Conservation (phyloP, 352 stramenopile species). For the Phytophthora sojae region DNA sequence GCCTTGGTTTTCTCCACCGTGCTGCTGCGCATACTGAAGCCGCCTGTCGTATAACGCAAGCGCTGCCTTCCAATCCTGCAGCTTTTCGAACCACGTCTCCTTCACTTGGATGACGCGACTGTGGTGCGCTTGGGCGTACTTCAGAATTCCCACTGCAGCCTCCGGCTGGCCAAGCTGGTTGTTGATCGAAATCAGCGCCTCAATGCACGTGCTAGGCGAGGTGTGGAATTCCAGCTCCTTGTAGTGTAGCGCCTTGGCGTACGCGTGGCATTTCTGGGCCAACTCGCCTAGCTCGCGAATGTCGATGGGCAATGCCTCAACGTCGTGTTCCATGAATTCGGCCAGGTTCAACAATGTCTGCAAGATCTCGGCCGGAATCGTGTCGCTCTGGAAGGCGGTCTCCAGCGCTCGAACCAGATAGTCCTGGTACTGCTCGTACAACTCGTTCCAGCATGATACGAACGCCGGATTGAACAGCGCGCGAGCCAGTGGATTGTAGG, state of each 20-base stretch:
- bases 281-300: slow-evolving; percentile 96
- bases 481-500: slow-evolving; percentile 96
- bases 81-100: slow-evolving; percentile 98
- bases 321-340: slow-evolving; percentile 99
- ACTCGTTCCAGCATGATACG: slow-evolving; percentile 98
- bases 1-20: slow-evolving; percentile 20
- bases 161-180: slow-evolving; percentile 97
- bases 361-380: slow-evolving; percentile 96
- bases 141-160: slow-evolving; percentile 97
- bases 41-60: slow-evolving; percentile 92
- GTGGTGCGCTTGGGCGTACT: slow-evolving; percentile 90
- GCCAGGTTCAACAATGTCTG: slow-evolving; percentile 97
- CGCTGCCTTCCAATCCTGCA: slow-evolving; percentile 97
- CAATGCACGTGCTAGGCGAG: slow-evolving; percentile 95
- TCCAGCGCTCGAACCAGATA: slow-evolving; percentile 95
- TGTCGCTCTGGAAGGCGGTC: slow-evolving; percentile 93
- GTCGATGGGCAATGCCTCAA: slow-evolving; percentile 96
- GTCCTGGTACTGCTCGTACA: slow-evolving; percentile 94
- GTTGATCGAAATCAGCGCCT: slow-evolving; percentile 99
- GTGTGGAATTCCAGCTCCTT: slow-evolving; percentile 97
- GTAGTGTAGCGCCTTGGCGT: slow-evolving; percentile 96
- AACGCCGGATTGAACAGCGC: slow-evolving; percentile 99
- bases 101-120: slow-evolving; percentile 89
- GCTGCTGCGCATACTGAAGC: slow-evolving; percentile 36
- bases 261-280: slow-evolving; percentile 96